phyloP scores from a whole-genome alignment of 371 early-diverging fungal genomes.

The Mortierella sp. region DNA sequence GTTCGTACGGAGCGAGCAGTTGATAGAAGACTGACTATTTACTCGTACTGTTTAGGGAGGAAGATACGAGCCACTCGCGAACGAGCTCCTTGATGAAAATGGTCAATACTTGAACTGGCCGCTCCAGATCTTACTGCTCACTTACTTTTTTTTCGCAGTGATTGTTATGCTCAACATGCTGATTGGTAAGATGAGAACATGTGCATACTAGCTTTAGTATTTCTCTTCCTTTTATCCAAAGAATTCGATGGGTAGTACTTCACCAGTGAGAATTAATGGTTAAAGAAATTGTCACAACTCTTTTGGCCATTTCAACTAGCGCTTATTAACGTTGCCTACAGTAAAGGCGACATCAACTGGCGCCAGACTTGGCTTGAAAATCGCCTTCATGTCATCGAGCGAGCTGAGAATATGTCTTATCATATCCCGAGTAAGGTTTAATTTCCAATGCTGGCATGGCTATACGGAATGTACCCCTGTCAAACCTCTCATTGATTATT shows the following conservation, averaged over 20 bases:
- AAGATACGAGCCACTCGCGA: conserved; percentile 14
- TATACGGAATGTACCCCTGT: no score
- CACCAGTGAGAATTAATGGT: no score
- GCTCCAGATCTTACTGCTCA: conserved; percentile 22
- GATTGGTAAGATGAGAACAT: conserved; percentile 13
- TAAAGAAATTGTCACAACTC: not conserved
- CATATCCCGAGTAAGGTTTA: conserved; percentile 14
- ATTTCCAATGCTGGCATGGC: no score
- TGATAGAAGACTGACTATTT: no score
- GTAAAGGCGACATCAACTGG: conserved; percentile 22
- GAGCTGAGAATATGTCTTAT: conserved; percentile 26
- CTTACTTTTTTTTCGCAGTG: conserved; percentile 25
- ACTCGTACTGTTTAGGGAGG: conserved; percentile 7
- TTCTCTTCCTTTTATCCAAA: no score
- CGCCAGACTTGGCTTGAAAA: conserved; percentile 22
- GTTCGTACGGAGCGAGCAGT: no score
- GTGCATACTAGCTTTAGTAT: no score
- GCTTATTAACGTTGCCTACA: conserved; percentile 22
- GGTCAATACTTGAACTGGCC: conserved; percentile 4
- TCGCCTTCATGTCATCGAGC: conserved; percentile 16
- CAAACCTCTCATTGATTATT: no score
- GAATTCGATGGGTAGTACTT: no score
- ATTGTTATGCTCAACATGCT: conserved; percentile 37
- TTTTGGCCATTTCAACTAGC: not conserved
- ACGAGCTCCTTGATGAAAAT: conserved; percentile 1